Evolutionary conservation across 352 stramenopile genomes (phyloP).

Genomic region (Phytophthora kernoviae): DNA sequence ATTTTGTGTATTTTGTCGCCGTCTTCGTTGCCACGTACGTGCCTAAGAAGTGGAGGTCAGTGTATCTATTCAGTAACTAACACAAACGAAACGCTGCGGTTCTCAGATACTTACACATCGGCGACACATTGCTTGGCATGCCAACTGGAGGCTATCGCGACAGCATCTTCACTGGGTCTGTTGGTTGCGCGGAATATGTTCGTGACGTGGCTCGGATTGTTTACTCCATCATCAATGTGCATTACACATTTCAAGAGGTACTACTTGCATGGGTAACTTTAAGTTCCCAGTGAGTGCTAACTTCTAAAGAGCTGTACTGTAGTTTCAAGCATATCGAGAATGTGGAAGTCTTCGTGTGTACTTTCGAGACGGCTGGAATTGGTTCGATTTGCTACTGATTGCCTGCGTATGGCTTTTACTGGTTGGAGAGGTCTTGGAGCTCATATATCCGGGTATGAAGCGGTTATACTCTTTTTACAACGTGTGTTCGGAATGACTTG

Average conservation of each 20-base stretch:
- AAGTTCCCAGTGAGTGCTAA: background rate
- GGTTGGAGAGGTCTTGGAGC: constrained; percentile 51
- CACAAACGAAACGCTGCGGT: too few relatives aligned
- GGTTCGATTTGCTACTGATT: constrained; percentile 79
- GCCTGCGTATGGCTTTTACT: constrained; percentile 71
- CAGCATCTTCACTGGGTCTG: constrained; percentile 50
- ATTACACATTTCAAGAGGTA: constrained; percentile 78
- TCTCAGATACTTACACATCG: constrained; percentile 71
- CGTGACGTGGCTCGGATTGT: constrained; percentile 57
- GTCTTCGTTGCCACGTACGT: constrained; percentile 77
- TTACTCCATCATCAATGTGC: constrained; percentile 69
- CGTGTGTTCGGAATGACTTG: background rate
- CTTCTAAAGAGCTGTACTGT: background rate
- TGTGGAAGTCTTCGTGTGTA: constrained; percentile 61
- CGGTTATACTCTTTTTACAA: background rate
- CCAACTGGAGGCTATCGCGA: constrained; percentile 70
- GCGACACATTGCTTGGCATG: constrained; percentile 75
- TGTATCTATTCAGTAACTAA: constrained; percentile 3
- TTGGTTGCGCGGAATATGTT: constrained; percentile 55
- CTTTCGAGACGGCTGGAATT: constrained; percentile 78
- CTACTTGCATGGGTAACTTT: background rate
- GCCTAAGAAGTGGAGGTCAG: background rate
- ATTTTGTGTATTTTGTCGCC: constrained; percentile 76
- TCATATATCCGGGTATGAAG: constrained; percentile 31
- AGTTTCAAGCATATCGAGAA: constrained; percentile 53